phyloP scores from a whole-genome alignment of 1,284 basidiomycete genomes.

The Ceratobasidium sp. region DNA sequence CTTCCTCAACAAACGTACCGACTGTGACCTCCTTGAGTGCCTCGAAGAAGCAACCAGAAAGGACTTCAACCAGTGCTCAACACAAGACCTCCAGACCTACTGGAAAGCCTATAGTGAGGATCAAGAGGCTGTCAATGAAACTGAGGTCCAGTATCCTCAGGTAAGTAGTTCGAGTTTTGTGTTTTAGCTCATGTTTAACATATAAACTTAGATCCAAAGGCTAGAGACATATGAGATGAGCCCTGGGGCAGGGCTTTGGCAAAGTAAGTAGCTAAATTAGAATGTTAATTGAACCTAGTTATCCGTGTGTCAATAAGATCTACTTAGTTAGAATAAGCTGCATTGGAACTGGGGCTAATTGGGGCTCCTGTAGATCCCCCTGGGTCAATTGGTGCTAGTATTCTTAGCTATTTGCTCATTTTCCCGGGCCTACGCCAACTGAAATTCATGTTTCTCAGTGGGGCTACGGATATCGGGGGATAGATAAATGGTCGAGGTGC shows the following conservation, averaged over 20 bases:
- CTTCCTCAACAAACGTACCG: too few species aligned
- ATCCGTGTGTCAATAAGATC: background rate
- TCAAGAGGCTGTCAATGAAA: background rate
- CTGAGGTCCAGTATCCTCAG: conserved; percentile 11
- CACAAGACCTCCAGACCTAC: background rate
- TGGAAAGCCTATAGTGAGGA: background rate
- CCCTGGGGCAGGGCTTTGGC: too few species aligned
- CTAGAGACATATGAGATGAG: background rate
- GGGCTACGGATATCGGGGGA: background rate
- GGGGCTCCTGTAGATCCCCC: background rate
- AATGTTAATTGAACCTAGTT: too few species aligned
- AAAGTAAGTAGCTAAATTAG: background rate
- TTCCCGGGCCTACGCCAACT: background rate
- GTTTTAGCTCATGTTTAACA: too few species aligned
- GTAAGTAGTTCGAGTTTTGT: too few species aligned
- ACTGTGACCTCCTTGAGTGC: conserved; percentile 1
- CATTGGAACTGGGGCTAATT: background rate
- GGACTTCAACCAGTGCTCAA: background rate
- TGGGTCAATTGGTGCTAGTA: background rate
- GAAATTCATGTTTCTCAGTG: background rate
- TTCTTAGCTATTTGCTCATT: too few species aligned
- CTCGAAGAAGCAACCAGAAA: conserved; percentile 4
- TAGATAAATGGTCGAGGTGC: background rate
- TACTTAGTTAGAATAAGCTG: background rate
- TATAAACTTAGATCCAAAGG: background rate